Base-by-base conservation (phyloP, 768 basidiomycete species). In the Kwoniella pini region DNA sequence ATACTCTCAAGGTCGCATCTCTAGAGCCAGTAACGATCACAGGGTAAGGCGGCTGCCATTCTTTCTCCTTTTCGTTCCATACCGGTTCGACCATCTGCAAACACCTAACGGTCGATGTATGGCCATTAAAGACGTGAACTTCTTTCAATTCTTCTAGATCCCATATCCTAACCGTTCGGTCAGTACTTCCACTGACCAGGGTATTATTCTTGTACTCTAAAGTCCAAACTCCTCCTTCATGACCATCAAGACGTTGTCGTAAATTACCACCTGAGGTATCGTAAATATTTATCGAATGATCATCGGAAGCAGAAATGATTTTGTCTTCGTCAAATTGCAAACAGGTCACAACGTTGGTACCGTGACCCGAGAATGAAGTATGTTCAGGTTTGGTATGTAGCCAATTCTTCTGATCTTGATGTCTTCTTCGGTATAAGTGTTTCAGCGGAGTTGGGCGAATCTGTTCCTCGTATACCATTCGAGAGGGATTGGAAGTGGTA, bases 141-240 rank as follows among this genome's bases (percentile, higher is more conserved):
- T 92, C 93, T 45, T 83, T 82, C 1, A 90, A 89, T 4, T 84
- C 87, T 36, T 83, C 79, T 33, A 95, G 81, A 71, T 94, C 87
- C 93, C 92, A 96, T 38, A 94, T 88, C 49, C 93, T 83, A 55
- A 96, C 90, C 0, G 91, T 94, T 27, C 93, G 86, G 80, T 96
- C 93, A 7, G 93, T 96, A 12, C 89, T 91, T 4, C 93, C 93
- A 68, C 88, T 91, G 67, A 95, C 93, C 28, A 79, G 65, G 48
- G 76, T 91, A 86, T 81, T 89, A 22, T 77, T 80, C 38, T 76
- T 58, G 63, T 90, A 77, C 84, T 90, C 33, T n/a, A 98, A 81
- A 15, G 94, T 93, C 94, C 94, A 98, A 1, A 98, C 92, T 17
- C 94, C 94, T 50, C 94, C 94, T 68, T 92, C 90, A 70, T 98